Base-by-base conservation (phyloP, 805 yeast genomes). In the Cyberlindnera xylosilytica region DNA sequence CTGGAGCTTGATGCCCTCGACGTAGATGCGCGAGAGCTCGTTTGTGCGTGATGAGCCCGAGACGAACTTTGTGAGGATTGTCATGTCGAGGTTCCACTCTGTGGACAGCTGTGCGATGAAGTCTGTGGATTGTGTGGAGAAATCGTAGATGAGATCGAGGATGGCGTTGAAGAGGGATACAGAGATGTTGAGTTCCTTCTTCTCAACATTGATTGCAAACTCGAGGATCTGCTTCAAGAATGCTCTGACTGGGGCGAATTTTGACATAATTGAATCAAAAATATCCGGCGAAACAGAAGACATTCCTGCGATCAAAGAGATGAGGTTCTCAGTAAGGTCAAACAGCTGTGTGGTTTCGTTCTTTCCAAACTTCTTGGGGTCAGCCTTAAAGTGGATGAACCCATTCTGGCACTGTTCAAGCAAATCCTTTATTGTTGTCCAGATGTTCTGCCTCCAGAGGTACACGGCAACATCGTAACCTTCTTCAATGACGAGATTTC, bases 401-500 rank as follows among this genome's bases (percentile, higher is more conserved):
- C 87, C 77, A 1, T 57, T 60, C 28, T 68, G 59, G 19, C 80
- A 72, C 47, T 81, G 81, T 1, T 60, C 59, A 34, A 87, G 64
- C 2, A 81, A 75, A 4, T 60, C 49, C 36, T 72, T 75, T 31
- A 88, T 70, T 20, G 75, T 64, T 0, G 74, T 69, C 85, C 96
- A 82, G 32, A 91, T 78, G 47, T 84, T 79, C 15, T 79, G 78
- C 58, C 97, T 76, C 86, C 95, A 84, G 41, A 86, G 61, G 60
- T 76, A 78, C 17, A 78, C 75, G 20, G 88, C 79, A 28, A 87
- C 74, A 49, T 87, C 95, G 53, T 87, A 82, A 17, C 97, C 97
- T 63, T 89, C 96, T 57, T 87, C 96, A 40, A 87, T 70, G 3
- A 84, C 82, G 42, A 91, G 58, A 57, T 85, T 88, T 59, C 96